Evolutionary conservation across 768 basidiomycete species (phyloP).

Genomic region (Termitomyces heimii): DNA sequence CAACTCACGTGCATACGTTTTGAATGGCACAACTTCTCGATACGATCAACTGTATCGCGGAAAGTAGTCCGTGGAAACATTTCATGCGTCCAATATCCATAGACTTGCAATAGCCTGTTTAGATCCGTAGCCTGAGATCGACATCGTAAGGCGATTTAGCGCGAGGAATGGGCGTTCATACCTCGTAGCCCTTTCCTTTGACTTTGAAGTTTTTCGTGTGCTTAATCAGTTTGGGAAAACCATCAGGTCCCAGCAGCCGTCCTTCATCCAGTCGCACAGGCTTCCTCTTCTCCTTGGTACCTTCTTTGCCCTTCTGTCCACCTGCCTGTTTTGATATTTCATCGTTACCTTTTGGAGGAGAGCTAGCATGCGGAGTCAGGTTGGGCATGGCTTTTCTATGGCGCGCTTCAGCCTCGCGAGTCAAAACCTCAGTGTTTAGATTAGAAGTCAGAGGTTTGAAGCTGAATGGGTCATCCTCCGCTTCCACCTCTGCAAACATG

Average conservation of each 20-base stretch:
- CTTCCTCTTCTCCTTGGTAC: slow-evolving; percentile 42
- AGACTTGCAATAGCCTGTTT: slow-evolving; percentile 70
- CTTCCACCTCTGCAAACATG: slow-evolving; percentile 31
- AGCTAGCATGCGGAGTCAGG: slow-evolving; percentile 42
- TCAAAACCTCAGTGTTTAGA: slow-evolving; percentile 47
- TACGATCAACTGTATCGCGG: slow-evolving; percentile 73
- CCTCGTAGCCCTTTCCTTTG: slow-evolving; percentile 92
- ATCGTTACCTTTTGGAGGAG: slow-evolving; percentile 31
- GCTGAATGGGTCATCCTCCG: slow-evolving; percentile 29
- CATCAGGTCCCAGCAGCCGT: slow-evolving; percentile 63
- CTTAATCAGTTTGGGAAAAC: slow-evolving; percentile 77
- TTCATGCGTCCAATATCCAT: slow-evolving; percentile 93
- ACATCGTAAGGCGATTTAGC: not conserved
- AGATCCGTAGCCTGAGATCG: slow-evolving; percentile 70
- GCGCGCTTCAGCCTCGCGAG: slow-evolving; percentile 48
- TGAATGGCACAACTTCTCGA: slow-evolving; percentile 87
- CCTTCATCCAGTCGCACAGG: slow-evolving; percentile 67
- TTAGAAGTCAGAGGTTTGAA: slow-evolving; percentile 43
- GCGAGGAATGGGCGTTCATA: slow-evolving; percentile 22
- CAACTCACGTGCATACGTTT: slow-evolving; percentile 74
- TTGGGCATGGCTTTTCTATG: slow-evolving; percentile 27
- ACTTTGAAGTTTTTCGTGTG: slow-evolving; percentile 73
- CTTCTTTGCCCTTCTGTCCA: slow-evolving; percentile 17
- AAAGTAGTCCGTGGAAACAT: slow-evolving; percentile 90
- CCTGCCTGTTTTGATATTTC: slow-evolving; percentile 20